Evolutionary conservation across 139 green algal species (phyloP).

Genomic region (Coelastrella sp.): DNA sequence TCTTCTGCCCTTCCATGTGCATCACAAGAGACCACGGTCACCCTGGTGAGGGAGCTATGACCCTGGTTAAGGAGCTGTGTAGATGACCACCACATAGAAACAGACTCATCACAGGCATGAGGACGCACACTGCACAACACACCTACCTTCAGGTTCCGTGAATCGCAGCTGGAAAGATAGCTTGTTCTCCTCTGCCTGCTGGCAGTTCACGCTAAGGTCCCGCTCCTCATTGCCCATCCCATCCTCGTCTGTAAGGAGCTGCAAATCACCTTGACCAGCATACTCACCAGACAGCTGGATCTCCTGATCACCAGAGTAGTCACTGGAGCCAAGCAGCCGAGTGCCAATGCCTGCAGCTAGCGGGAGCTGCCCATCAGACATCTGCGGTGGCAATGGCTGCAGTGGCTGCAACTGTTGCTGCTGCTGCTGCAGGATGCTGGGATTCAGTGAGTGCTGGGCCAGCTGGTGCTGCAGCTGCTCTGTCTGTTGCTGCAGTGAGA

Average conservation of each 20-base stretch:
- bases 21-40: no score
- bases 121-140: no score
- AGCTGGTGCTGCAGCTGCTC: conserved; percentile 47
- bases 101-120: no score
- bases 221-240: conserved; percentile 35
- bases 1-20: no score
- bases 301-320: conserved; percentile 29
- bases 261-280: background rate
- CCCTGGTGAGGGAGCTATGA: no score
- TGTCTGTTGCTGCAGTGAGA: conserved; percentile 23
- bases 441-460: conserved; percentile 26
- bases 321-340: background rate
- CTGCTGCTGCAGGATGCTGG: background rate
- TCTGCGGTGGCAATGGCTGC: conserved; percentile 28
- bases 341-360: conserved; percentile 18
- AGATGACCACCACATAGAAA: no score
- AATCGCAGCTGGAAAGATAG: conserved; percentile 85
- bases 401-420: conserved; percentile 13
- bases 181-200: conserved; percentile 75
- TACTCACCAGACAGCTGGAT: conserved; percentile 10
- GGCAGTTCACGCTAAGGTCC: conserved; percentile 77
- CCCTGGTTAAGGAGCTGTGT: background rate
- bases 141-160: conserved; percentile 68
- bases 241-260: conserved; percentile 41
- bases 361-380: background rate